phyloP scores from a whole-genome alignment of 2,329 filamentous ascomycete genomes.

The Aspergillus glaucus region DNA sequence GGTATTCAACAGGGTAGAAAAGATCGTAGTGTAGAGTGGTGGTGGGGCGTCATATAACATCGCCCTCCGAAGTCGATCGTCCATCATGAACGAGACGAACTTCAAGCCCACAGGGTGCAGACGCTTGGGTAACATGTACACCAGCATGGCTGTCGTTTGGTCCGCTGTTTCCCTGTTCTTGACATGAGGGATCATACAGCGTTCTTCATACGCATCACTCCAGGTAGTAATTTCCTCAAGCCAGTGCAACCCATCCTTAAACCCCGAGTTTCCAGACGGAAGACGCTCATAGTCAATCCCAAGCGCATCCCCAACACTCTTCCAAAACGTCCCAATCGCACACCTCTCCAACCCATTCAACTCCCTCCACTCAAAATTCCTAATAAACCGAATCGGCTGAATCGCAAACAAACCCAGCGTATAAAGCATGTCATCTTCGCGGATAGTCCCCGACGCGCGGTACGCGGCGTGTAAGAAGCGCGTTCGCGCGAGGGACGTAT shows the following conservation, averaged over 20 bases:
- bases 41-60: constrained; percentile 49
- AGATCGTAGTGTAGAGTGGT: constrained; percentile 26
- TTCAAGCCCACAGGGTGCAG: constrained; percentile 45
- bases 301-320: constrained; percentile 64
- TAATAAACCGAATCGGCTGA: constrained; percentile 60
- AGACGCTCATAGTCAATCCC: constrained; percentile 49
- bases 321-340: constrained; percentile 65
- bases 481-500: constrained; percentile 55
- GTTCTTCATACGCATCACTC: constrained; percentile 53
- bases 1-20: constrained; percentile 44
- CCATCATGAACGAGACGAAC: constrained; percentile 56
- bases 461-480: constrained; percentile 59
- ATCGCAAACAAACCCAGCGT: constrained; percentile 60
- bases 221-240: constrained; percentile 46
- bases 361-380: constrained; percentile 62
- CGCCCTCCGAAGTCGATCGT: constrained; percentile 55
- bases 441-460: constrained; percentile 53
- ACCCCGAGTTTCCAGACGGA: constrained; percentile 37
- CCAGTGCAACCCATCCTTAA: constrained; percentile 48
- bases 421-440: constrained; percentile 59
- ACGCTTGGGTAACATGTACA: constrained; percentile 48
- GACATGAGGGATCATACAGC: constrained; percentile 50
- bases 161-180: constrained; percentile 50
- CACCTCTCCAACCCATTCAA: constrained; percentile 62
- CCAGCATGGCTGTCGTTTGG: constrained; percentile 55